Evolutionary conservation across 2,329 filamentous ascomycete genomes (phyloP).

Genomic region (Domatiomyces catenatus): DNA sequence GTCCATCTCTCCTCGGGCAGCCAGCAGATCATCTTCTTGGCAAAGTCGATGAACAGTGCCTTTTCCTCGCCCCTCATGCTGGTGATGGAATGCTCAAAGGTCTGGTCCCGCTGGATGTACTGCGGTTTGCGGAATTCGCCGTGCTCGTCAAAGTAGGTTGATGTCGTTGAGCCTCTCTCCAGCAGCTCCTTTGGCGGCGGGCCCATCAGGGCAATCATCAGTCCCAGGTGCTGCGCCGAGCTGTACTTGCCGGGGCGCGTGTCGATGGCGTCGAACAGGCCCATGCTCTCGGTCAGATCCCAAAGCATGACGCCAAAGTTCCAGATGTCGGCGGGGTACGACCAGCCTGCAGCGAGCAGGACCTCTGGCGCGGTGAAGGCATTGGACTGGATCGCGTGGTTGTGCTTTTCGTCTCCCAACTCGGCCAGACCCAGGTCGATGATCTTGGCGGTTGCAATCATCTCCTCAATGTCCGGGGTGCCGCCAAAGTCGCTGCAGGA

Average conservation of each 20-base stretch:
- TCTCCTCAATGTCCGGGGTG: slow-evolving; percentile 7
- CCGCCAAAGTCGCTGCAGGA: slow-evolving; percentile 21
- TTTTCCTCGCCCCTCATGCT: slow-evolving; percentile 20
- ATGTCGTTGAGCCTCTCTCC: slow-evolving; percentile 20
- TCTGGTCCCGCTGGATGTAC: slow-evolving; percentile 9
- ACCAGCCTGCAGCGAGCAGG: slow-evolving; percentile 25
- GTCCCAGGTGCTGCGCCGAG: slow-evolving; percentile 26
- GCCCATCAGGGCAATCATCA: slow-evolving; percentile 30
- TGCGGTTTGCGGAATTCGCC: slow-evolving; percentile 14
- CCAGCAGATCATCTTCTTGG: slow-evolving; percentile 24
- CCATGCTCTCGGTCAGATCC: slow-evolving; percentile 25
- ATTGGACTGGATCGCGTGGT: slow-evolving; percentile 35
- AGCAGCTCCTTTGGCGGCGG: slow-evolving; percentile 25
- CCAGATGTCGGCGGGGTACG: slow-evolving; percentile 27
- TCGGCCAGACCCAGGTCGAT: slow-evolving; percentile 27
- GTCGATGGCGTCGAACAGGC: slow-evolving; percentile 24
- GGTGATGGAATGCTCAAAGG: slow-evolving; percentile 7
- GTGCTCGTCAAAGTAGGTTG: slow-evolving; percentile 17
- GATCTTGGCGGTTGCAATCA: slow-evolving; percentile 19
- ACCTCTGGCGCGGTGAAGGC: slow-evolving; percentile 29
- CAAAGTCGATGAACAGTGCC: slow-evolving; percentile 22
- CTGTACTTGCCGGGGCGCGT: slow-evolving; percentile 23
- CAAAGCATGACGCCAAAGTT: slow-evolving; percentile 27
- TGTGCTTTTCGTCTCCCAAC: slow-evolving; percentile 23
- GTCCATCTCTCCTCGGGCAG: slow-evolving; percentile 23